Percentiles rank a stretch among this genome's conserved stretches.
phyloP scores from a whole-genome alignment of 305 asterid species.

The Fraxinus greggii region DNA sequence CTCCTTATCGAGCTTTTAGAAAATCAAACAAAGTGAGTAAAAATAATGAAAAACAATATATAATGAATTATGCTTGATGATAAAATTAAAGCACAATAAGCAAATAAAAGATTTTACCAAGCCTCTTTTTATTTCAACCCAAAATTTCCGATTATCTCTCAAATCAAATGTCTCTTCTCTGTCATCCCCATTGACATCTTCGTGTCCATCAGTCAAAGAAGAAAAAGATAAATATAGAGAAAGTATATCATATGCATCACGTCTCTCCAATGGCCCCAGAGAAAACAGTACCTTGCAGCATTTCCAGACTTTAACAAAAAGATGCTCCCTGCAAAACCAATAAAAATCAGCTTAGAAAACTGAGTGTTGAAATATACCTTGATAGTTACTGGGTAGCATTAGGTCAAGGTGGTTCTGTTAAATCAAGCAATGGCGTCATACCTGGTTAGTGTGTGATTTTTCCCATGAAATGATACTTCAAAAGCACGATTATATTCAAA shows the following conservation, averaged over 20 bases:
- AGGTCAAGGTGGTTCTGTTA: slow-evolving; percentile 9
- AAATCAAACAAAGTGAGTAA: slow-evolving; percentile 23
- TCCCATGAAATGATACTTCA: slow-evolving; percentile 53
- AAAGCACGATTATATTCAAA: slow-evolving; percentile 41
- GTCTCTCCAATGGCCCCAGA: slow-evolving; percentile 72
- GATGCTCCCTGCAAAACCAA: slow-evolving; percentile 53
- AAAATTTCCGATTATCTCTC: slow-evolving; percentile 56
- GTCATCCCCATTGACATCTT: slow-evolving; percentile 41
- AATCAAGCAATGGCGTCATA: slow-evolving; percentile 28
- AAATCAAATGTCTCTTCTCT: slow-evolving; percentile 47
- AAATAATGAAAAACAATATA: slow-evolving; percentile 22
- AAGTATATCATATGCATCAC: slow-evolving; percentile 82
- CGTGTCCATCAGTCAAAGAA: slow-evolving; percentile 40
- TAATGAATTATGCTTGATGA: slow-evolving; percentile 18
- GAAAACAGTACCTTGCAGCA: slow-evolving; percentile 69
- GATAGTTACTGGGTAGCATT: slow-evolving; percentile 1
- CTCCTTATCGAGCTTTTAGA: slow-evolving; percentile 76
- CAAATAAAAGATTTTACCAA: slow-evolving; percentile 50
- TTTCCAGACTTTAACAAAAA: slow-evolving; percentile 61
- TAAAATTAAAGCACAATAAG: slow-evolving; percentile 10
- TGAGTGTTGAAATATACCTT: slow-evolving; percentile 8
- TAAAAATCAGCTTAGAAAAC: slow-evolving; percentile 16
- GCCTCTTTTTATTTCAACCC: slow-evolving; percentile 87
- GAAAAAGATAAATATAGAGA: slow-evolving; percentile 67
- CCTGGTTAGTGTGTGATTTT: slow-evolving; percentile 56